Percentiles rank a stretch among this genome's conserved stretches.
Conservation (phyloP, 2,329 filamentous ascomycete genomes). For the Alternaria hordeiaustralica region DNA sequence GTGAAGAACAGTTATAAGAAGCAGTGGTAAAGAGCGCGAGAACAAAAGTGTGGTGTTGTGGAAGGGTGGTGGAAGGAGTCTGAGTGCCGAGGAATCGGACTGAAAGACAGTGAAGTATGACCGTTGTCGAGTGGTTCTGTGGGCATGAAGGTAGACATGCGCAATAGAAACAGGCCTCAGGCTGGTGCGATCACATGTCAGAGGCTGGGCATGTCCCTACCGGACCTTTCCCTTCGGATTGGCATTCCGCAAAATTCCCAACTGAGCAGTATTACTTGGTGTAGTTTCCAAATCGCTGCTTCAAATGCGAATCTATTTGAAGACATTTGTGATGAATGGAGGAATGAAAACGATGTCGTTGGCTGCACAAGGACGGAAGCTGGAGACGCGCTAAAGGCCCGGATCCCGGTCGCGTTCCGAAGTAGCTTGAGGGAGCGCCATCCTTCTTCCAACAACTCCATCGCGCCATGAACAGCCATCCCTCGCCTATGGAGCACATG, state of each 20-base stretch:
- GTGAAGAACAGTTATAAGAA: too few species aligned
- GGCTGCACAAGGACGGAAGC: neutral
- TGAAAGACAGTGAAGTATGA: too few species aligned
- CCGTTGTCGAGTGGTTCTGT: too few species aligned
- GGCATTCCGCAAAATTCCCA: neutral
- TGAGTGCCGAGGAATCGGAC: too few species aligned
- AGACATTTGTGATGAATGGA: neutral
- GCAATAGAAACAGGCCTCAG: too few species aligned
- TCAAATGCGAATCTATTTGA: neutral
- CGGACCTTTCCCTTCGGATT: neutral
- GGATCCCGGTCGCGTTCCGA: slow-evolving; percentile 28
- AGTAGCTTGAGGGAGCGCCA: slow-evolving; percentile 10
- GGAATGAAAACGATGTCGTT: neutral
- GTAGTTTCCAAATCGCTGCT: neutral
- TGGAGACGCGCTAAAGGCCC: slow-evolving; percentile 1
- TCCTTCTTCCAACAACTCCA: slow-evolving; percentile 22
- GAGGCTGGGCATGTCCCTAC: neutral
- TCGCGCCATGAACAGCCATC: slow-evolving; percentile 34
- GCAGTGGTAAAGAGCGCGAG: too few species aligned
- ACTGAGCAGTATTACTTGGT: accelerated
- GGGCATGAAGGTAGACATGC: too few species aligned
- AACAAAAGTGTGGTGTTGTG: too few species aligned
- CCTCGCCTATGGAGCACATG: slow-evolving; percentile 18
- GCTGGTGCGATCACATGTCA: neutral
- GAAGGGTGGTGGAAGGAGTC: too few species aligned